Conservation (phyloP, 768 basidiomycete genomes). For the Wakefieldia striispora region DNA sequence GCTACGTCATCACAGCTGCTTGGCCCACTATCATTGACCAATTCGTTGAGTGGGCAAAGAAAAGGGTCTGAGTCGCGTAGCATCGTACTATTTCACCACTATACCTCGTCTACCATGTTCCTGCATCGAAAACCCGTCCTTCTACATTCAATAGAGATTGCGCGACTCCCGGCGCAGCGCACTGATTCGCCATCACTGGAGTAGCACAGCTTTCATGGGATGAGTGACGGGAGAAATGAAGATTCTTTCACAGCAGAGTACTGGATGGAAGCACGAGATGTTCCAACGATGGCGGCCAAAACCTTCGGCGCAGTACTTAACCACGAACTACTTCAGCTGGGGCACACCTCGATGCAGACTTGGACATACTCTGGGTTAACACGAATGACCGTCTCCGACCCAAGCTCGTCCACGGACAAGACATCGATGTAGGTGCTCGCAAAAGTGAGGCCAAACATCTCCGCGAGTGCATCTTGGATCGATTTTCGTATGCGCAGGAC, state of each 20-base stretch:
- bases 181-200: too few relatives aligned
- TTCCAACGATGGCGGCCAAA: slow-evolving; percentile 25
- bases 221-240: slow-evolving; percentile 33
- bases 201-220: slow-evolving; percentile 6
- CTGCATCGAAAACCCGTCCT: not conserved
- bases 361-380: slow-evolving; percentile 18
- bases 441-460: slow-evolving; percentile 53
- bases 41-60: slow-evolving; percentile 68
- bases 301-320: slow-evolving; percentile 24
- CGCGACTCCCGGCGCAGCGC: too few relatives aligned
- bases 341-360: not conserved
- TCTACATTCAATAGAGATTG: too few relatives aligned
- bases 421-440: slow-evolving; percentile 57
- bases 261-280: slow-evolving; percentile 25
- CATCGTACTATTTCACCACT: not conserved
- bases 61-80: slow-evolving; percentile 12
- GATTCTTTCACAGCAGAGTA: slow-evolving; percentile 23
- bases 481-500: slow-evolving; percentile 49
- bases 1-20: slow-evolving; percentile 48
- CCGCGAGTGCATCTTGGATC: slow-evolving; percentile 52
- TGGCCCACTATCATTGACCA: slow-evolving; percentile 90
- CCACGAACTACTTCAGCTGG: not conserved
- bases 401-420: slow-evolving; percentile 43
- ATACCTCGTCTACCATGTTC: slow-evolving; percentile 6
- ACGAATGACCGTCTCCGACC: slow-evolving; percentile 23